Evolutionary conservation across 1,139 yeast genomes (phyloP).

Genomic region (Zhuliangozyma blackwelliae): DNA sequence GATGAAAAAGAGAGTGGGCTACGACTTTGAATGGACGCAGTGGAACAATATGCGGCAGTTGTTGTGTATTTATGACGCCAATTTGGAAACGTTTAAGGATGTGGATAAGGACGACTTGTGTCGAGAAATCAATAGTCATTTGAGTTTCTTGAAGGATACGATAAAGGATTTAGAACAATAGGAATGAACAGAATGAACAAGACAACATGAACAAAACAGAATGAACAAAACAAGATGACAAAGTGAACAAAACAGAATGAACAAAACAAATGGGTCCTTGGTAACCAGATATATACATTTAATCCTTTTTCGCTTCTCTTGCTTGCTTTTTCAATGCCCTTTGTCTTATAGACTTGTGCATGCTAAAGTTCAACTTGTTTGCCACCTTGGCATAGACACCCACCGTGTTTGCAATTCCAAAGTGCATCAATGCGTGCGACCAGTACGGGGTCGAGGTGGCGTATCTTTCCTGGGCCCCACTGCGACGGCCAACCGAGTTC

Average conservation of each 20-base stretch:
- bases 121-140: constrained; percentile 43
- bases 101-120: constrained; percentile 44
- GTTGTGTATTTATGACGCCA: constrained; percentile 50
- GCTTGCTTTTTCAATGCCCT: constrained; percentile 84
- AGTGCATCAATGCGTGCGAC: constrained; percentile 92
- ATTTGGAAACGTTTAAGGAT: constrained; percentile 42
- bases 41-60: constrained; percentile 59
- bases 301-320: constrained; percentile 16
- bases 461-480: constrained; percentile 88
- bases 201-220: no score
- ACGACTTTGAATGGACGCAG: constrained; percentile 57
- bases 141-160: constrained; percentile 35
- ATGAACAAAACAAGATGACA: no score
- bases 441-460: constrained; percentile 90
- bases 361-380: constrained; percentile 58
- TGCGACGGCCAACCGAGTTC: constrained; percentile 69
- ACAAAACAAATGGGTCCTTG: no score
- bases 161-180: constrained; percentile 3
- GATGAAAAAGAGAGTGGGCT: constrained; percentile 45
- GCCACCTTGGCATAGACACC: constrained; percentile 78
- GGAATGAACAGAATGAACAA: no score
- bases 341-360: constrained; percentile 76
- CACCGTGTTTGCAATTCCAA: constrained; percentile 68
- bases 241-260: no score
- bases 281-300: no score